phyloP scores from a whole-genome alignment of 2,329 filamentous ascomycete genomes.

The Trichoderma sp. region DNA sequence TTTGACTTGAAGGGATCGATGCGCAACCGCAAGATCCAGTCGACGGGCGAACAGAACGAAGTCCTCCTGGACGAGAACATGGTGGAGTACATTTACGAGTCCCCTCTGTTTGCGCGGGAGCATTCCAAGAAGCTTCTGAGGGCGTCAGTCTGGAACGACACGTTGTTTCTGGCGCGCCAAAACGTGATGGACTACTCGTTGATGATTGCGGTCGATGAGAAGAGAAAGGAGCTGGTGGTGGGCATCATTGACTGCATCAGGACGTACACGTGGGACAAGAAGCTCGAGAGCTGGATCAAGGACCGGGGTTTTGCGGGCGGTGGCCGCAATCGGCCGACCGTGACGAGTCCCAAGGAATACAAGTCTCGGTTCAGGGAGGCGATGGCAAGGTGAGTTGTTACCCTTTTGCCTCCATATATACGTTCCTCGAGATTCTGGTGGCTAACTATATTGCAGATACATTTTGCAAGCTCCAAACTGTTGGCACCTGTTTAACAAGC shows the following conservation, averaged over 20 bases:
- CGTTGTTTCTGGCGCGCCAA: slow-evolving; percentile 87
- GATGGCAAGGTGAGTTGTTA: slow-evolving; percentile 77
- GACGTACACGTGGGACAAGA: slow-evolving; percentile 99
- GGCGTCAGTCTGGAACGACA: slow-evolving; percentile 96
- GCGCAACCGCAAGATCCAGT: slow-evolving; percentile 96
- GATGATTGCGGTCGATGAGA: slow-evolving; percentile 97
- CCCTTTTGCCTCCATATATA: neutral
- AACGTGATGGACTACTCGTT: slow-evolving; percentile 99
- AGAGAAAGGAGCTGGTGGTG: slow-evolving; percentile 85
- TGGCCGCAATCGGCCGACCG: slow-evolving; percentile 82
- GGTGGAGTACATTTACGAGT: slow-evolving; percentile 98
- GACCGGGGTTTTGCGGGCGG: slow-evolving; percentile 82
- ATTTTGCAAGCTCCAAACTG: slow-evolving; percentile 75
- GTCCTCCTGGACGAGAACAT: slow-evolving; percentile 97
- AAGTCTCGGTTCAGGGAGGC: slow-evolving; percentile 93
- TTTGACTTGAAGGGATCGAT: slow-evolving; percentile 98
- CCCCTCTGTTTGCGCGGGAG: slow-evolving; percentile 89
- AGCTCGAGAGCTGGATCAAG: slow-evolving; percentile 99
- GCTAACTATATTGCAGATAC: slow-evolving; percentile 51
- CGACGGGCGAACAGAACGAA: slow-evolving; percentile 93
- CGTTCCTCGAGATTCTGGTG: neutral
- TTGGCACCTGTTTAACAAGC: slow-evolving; percentile 68
- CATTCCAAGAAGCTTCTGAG: slow-evolving; percentile 93
- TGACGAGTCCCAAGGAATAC: slow-evolving; percentile 97
- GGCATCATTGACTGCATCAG: slow-evolving; percentile 98